Conservation (phyloP, 1,139 yeast species). For the Zygosaccharomyces sapae region DNA sequence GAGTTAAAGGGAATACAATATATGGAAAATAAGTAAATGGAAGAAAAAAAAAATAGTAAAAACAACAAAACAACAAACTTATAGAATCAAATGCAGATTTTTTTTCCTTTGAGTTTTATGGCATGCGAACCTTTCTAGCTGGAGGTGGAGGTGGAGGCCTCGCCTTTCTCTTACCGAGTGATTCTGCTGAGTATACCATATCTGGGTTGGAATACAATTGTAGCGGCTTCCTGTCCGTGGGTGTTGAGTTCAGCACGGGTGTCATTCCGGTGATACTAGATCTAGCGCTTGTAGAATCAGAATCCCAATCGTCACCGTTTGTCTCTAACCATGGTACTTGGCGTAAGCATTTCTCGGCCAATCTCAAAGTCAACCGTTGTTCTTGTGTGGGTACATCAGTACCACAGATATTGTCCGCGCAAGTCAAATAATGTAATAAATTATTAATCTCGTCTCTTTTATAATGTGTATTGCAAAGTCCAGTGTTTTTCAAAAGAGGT, state of each 20-base stretch:
- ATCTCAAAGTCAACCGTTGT: constrained; percentile 47
- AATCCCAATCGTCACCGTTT: constrained; percentile 12
- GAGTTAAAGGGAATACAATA: not conserved
- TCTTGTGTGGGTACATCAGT: constrained; percentile 30
- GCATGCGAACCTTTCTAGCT: constrained; percentile 25
- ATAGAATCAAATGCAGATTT: not conserved
- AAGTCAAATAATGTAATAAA: constrained; percentile 46
- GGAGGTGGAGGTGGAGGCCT: constrained; percentile 35
- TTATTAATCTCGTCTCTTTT: constrained; percentile 53
- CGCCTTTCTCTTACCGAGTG: constrained; percentile 32
- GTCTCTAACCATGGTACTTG: constrained; percentile 50
- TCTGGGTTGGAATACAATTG: constrained; percentile 18
- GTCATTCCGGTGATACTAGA: constrained; percentile 13
- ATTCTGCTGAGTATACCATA: constrained; percentile 34
- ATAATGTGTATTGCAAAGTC: constrained; percentile 53
- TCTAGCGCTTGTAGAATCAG: constrained; percentile 17
- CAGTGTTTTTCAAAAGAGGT: constrained; percentile 67
- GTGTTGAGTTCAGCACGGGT: constrained; percentile 9
- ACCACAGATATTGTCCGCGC: constrained; percentile 34
- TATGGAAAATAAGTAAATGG: no score
- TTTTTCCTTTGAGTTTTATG: not conserved
- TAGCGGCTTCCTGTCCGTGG: constrained; percentile 9
- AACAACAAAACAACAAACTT: not conserved
- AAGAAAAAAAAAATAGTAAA: no score
- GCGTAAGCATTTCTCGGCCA: constrained; percentile 57